Evolutionary conservation across 345 rosid species (phyloP).

Genomic region (Citrus cavaleriei): DNA sequence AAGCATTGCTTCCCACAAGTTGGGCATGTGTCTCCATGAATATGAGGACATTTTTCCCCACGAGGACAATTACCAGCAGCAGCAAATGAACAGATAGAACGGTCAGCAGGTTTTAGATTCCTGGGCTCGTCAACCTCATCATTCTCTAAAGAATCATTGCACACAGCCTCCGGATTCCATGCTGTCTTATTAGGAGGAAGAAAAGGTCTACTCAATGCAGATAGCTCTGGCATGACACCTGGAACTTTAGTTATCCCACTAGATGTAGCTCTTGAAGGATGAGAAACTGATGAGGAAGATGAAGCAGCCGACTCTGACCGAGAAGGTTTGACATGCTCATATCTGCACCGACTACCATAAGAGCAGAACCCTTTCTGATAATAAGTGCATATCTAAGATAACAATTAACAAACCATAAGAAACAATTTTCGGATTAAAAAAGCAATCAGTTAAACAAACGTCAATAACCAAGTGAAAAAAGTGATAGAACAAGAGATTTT

Average conservation of each 20-base stretch:
- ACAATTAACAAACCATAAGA: not conserved
- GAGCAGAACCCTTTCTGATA: slow-evolving; percentile 87
- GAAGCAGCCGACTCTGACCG: slow-evolving; percentile 47
- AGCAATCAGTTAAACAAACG: not conserved
- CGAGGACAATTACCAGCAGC: slow-evolving; percentile 82
- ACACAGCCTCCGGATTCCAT: slow-evolving; percentile 39
- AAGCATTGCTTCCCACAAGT: slow-evolving; percentile 82
- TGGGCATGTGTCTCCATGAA: slow-evolving; percentile 86
- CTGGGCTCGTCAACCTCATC: slow-evolving; percentile 32
- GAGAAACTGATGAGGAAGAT: slow-evolving; percentile 42
- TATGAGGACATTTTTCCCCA: slow-evolving; percentile 74
- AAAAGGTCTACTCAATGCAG: slow-evolving; percentile 31
- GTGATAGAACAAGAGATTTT: not conserved
- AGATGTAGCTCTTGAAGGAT: slow-evolving; percentile 21
- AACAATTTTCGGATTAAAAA: not conserved
- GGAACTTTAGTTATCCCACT: slow-evolving; percentile 20
- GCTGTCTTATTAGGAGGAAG: slow-evolving; percentile 29
- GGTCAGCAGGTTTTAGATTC: slow-evolving; percentile 49
- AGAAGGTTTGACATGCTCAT: slow-evolving; percentile 63
- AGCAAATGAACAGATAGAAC: slow-evolving; percentile 76
- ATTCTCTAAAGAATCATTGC: slow-evolving; percentile 27
- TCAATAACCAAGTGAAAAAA: not conserved
- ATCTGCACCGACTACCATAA: slow-evolving; percentile 83
- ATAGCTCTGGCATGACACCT: slow-evolving; percentile 30
- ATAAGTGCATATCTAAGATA: slow-evolving; percentile 71